A percentile compares a stretch with the other conserved stretches of the same genome.
Conservation (phyloP, 2,329 filamentous ascomycete species). For the Epichloe hybrida region DNA sequence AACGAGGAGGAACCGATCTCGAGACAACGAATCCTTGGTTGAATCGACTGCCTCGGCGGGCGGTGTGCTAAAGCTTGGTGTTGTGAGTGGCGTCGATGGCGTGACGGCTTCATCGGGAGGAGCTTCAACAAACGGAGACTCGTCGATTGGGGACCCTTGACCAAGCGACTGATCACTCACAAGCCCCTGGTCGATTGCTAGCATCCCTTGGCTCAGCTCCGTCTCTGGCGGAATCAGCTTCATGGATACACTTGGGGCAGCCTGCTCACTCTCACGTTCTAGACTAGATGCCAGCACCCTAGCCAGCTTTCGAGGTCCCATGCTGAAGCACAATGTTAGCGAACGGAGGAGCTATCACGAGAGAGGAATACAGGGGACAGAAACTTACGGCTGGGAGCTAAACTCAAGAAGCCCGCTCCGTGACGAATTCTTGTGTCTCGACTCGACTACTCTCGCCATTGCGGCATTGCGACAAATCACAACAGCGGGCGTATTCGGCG, state of each 20-base stretch:
- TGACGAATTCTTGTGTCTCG: background rate
- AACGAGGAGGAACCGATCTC: no score
- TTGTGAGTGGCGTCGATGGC: no score
- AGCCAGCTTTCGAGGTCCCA: constrained; percentile 20
- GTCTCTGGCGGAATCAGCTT: background rate
- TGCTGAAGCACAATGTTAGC: constrained; percentile 8
- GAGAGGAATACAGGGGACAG: background rate
- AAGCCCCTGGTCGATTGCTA: background rate
- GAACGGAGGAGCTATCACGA: background rate
- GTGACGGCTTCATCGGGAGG: no score
- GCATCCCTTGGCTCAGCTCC: background rate
- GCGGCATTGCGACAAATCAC: constrained; percentile 21
- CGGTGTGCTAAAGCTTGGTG: no score
- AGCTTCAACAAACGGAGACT: background rate
- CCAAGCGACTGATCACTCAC: background rate
- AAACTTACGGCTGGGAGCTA: constrained; percentile 24
- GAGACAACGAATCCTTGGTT: no score
- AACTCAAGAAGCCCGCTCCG: constrained; percentile 17
- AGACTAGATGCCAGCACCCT: constrained; percentile 1
- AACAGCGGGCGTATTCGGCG: constrained; percentile 12
- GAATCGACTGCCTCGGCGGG: no score
- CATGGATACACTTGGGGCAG: no score
- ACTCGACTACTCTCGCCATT: constrained; percentile 10
- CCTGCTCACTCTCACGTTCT: background rate
- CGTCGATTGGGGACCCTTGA: background rate